These are phyloP conservation scores for Rhodotorula toruloides DNA, from an alignment of 768 basidiomycete genomes.

Conservation along the genomic window DNA sequence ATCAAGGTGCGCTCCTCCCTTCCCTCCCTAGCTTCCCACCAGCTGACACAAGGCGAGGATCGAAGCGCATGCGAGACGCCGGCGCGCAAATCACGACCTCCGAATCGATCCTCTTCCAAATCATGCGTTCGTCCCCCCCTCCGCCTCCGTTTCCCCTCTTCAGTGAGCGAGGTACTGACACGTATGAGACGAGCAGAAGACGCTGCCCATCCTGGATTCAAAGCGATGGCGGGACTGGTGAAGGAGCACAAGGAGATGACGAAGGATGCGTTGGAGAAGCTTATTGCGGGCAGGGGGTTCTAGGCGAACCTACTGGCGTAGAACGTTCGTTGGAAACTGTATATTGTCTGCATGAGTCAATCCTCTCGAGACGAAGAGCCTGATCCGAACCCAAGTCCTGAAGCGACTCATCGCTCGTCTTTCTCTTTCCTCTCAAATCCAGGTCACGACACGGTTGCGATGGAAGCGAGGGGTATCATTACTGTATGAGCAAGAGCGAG, in stretches of 20 bases:
- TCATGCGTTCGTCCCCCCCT: slow-evolving; percentile 50
- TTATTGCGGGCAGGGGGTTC: slow-evolving; percentile 21
- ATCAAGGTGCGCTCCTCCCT: slow-evolving; percentile 48
- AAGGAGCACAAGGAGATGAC: slow-evolving; percentile 73
- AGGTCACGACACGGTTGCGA: too few relatives aligned
- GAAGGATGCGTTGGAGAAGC: slow-evolving; percentile 7
- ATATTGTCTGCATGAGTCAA: too few relatives aligned
- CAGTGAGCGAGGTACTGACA: neutral
- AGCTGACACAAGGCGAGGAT: slow-evolving; percentile 50
- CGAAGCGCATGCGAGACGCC: slow-evolving; percentile 45
- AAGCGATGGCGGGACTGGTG: slow-evolving; percentile 62
- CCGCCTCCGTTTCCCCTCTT: neutral
- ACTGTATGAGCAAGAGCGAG: too few relatives aligned
- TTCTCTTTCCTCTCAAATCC: too few relatives aligned
- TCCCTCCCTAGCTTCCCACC: slow-evolving; percentile 43
- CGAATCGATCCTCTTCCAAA: slow-evolving; percentile 72
- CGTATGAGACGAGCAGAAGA: slow-evolving; percentile 59
- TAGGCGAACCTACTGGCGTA: too few relatives aligned
- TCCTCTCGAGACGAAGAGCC: too few relatives aligned
- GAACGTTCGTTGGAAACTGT: too few relatives aligned
- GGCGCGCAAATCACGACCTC: slow-evolving; percentile 74
- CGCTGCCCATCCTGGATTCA: slow-evolving; percentile 62
- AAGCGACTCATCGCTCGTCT: too few relatives aligned
- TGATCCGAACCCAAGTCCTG: too few relatives aligned
- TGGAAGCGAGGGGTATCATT: too few relatives aligned